Conservation (phyloP, 495 filamentous ascomycete species). For the Chlorociboria aeruginascens region DNA sequence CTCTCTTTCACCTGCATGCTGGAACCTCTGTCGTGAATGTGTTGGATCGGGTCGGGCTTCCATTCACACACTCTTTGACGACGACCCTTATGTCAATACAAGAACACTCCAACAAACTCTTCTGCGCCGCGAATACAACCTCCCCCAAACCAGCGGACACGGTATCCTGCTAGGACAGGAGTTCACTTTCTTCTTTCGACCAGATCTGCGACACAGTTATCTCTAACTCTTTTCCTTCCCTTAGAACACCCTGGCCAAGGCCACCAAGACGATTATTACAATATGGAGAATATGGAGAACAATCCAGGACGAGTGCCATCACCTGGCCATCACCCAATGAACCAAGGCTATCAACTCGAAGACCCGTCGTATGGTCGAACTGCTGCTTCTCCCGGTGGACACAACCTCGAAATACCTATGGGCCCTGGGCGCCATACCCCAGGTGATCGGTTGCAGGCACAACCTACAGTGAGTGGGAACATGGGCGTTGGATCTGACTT, state of each 20-base stretch:
- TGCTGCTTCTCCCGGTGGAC: slow-evolving; percentile 18
- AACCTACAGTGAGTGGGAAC: slow-evolving; percentile 51
- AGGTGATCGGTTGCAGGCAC: slow-evolving; percentile 54
- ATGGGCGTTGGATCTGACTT: background rate
- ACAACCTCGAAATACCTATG: slow-evolving; percentile 57
- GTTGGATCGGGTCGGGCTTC: slow-evolving; percentile 3
- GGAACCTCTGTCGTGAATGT: background rate
- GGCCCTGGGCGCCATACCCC: slow-evolving; percentile 37
- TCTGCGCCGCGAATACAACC: slow-evolving; percentile 1
- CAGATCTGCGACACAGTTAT: slow-evolving; percentile 5
- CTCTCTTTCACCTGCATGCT: background rate
- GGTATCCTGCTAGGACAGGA: slow-evolving; percentile 14
- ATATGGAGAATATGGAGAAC: slow-evolving; percentile 43
- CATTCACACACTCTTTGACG: too few relatives aligned
- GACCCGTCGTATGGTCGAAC: slow-evolving; percentile 34
- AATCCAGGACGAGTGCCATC: slow-evolving; percentile 46
- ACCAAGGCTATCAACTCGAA: slow-evolving; percentile 59
- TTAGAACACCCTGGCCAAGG: slow-evolving; percentile 17
- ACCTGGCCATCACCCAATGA: slow-evolving; percentile 39
- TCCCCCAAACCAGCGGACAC: background rate
- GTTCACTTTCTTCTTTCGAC: background rate
- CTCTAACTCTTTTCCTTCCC: slow-evolving; percentile 5
- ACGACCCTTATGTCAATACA: too few relatives aligned
- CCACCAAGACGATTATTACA: slow-evolving; percentile 47
- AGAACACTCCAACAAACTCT: background rate